These are phyloP conservation scores for Cryphonectria naterciae DNA, from an alignment of 2,329 filamentous ascomycete genomes.

Conservation along the genomic window DNA sequence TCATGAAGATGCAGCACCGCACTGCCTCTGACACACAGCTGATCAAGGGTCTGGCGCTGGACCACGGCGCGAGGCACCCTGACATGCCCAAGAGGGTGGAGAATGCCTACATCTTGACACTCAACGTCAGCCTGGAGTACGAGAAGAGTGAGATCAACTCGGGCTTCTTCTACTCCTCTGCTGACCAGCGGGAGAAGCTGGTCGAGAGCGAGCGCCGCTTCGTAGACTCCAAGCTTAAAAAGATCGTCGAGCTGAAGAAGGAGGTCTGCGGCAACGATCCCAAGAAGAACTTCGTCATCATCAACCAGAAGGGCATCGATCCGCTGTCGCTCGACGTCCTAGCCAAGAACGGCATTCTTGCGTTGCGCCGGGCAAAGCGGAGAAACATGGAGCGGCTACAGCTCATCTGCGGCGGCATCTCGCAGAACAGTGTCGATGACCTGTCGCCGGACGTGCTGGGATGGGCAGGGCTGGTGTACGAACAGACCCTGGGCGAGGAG, in stretches of 20 bases:
- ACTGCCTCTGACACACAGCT: constrained; percentile 94
- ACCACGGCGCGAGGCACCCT: constrained; percentile 94
- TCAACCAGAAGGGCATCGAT: constrained; percentile 99
- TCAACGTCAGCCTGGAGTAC: constrained; percentile 97
- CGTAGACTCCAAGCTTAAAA: constrained; percentile 93
- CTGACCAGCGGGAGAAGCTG: constrained; percentile 95
- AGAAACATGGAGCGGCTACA: constrained; percentile 99
- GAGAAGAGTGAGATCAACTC: constrained; percentile 99
- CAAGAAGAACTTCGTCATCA: constrained; percentile 94
- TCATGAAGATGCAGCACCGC: constrained; percentile 99
- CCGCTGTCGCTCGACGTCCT: constrained; percentile 93
- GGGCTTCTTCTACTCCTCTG: constrained; percentile 96
- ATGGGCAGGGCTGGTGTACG: constrained; percentile 95
- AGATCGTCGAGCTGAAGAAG: constrained; percentile 98
- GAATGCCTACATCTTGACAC: constrained; percentile 91
- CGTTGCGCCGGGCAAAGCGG: constrained; percentile 90
- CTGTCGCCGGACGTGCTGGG: constrained; percentile 85
- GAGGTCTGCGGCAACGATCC: constrained; percentile 91
- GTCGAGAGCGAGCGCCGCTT: constrained; percentile 96
- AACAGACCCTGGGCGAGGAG: constrained; percentile 96
- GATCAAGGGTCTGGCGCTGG: constrained; percentile 88
- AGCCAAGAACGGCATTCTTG: constrained; percentile 97
- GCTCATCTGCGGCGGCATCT: constrained; percentile 85
- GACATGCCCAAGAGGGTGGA: constrained; percentile 98
- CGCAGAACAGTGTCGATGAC: constrained; percentile 97